Conservation (phyloP, 257 asterid genomes). For the Nicotiana knightiana region DNA sequence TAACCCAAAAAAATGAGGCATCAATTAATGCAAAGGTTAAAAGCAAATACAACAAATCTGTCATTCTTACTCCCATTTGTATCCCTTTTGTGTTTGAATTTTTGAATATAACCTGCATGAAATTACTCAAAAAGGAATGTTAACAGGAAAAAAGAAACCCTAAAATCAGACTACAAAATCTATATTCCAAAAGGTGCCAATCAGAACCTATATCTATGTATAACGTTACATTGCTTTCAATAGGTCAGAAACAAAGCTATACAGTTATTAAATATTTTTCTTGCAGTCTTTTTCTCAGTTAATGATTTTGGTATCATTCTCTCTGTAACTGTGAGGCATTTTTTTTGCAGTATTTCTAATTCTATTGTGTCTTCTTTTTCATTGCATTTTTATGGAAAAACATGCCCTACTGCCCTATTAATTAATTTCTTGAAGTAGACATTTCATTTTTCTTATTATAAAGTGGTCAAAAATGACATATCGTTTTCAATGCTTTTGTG, state of each 20-base stretch:
- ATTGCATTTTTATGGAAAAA: neutral
- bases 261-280: neutral
- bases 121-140: slow-evolving; percentile 1
- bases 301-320: slow-evolving; percentile 4
- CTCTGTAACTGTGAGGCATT: neutral
- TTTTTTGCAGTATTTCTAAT: slow-evolving; percentile 1
- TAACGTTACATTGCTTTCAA: slow-evolving; percentile 9
- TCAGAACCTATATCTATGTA: slow-evolving; percentile 1
- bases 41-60: neutral
- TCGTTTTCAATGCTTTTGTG: slow-evolving; percentile 11
- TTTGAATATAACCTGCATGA: neutral
- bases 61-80: neutral
- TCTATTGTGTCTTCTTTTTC: slow-evolving; percentile 14
- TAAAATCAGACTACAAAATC: neutral
- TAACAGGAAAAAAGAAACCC: neutral
- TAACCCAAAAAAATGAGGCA: neutral
- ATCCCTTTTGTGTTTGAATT: neutral
- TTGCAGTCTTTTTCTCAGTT: neutral
- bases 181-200: slow-evolving; percentile 2
- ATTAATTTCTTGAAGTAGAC: slow-evolving; percentile 1
- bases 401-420: neutral
- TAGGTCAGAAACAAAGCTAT: neutral
- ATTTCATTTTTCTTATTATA: slow-evolving; percentile 2
- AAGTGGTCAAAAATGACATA: slow-evolving; percentile 6
- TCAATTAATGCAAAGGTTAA: neutral